These are phyloP conservation scores for Tulasnella sp. DNA, from an alignment of 768 basidiomycete genomes.

Conservation along the genomic window DNA sequence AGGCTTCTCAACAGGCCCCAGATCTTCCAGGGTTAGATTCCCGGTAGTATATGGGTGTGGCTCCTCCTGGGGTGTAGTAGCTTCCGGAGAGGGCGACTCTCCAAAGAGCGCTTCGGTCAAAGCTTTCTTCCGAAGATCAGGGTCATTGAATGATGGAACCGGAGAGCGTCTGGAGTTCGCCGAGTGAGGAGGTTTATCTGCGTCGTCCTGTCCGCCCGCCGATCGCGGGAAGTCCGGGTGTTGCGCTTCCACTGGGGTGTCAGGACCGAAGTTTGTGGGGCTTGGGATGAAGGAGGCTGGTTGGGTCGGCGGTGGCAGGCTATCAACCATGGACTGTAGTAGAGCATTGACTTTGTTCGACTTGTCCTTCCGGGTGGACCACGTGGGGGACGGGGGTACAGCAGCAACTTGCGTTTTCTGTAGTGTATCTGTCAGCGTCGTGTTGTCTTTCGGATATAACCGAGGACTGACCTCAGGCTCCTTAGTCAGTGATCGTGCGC, in stretches of 20 bases:
- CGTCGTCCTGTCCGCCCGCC: background rate
- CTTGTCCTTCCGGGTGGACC: conserved; percentile 47
- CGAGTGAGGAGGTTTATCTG: background rate
- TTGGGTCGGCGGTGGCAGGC: conserved; percentile 46
- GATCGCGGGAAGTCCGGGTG: background rate
- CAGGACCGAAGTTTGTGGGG: background rate
- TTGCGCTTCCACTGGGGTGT: conserved; percentile 21
- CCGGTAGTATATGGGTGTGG: conserved; percentile 24
- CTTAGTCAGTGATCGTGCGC: conserved; percentile 6
- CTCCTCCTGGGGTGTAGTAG: conserved; percentile 10
- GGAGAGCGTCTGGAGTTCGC: conserved; percentile 14
- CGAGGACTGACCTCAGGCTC: conserved; percentile 15
- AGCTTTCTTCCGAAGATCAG: conserved; percentile 30
- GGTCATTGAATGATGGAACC: conserved; percentile 32
- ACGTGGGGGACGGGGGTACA: background rate
- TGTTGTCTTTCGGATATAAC: background rate
- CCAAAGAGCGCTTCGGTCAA: conserved; percentile 36
- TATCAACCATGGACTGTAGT: conserved; percentile 63
- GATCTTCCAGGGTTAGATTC: conserved; percentile 24
- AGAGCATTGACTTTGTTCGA: conserved; percentile 65
- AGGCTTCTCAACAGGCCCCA: conserved; percentile 20
- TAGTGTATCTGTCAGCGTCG: background rate
- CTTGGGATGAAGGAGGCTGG: conserved; percentile 5
- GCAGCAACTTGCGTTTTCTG: background rate
- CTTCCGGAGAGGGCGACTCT: conserved; percentile 25